A percentile compares a stretch with the other conserved stretches of the same genome.
These are phyloP conservation scores for Botryosphaeria agaves DNA, from an alignment of 2,329 filamentous ascomycete species.

Conservation along the genomic window DNA sequence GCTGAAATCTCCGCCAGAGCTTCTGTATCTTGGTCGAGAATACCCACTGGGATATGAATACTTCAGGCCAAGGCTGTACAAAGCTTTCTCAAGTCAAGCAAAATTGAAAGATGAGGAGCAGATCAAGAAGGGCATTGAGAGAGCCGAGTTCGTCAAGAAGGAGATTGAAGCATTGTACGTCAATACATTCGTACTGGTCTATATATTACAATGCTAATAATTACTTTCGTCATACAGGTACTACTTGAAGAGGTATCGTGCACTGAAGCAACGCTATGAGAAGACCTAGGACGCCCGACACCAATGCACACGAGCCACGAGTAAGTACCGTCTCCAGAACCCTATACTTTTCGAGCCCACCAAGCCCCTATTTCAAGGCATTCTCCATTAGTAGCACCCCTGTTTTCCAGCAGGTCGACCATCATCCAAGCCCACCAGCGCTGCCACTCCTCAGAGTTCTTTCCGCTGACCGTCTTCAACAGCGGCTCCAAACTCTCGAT, in stretches of 20 bases:
- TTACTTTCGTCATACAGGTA: conserved; percentile 49
- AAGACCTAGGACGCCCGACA: conserved; percentile 4
- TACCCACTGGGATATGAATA: conserved; percentile 77
- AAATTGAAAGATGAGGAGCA: conserved; percentile 51
- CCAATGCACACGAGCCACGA: background rate
- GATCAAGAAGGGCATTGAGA: conserved; percentile 57
- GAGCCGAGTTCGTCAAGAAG: conserved; percentile 82
- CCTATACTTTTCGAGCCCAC: conserved; percentile 37
- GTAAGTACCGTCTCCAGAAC: too few species aligned
- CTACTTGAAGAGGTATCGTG: conserved; percentile 81
- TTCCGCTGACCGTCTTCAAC: conserved; percentile 64
- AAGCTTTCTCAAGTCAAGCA: conserved; percentile 66
- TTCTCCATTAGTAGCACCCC: conserved; percentile 66
- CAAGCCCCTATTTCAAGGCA: conserved; percentile 54
- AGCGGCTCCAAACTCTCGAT: conserved; percentile 75
- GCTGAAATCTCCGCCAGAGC: conserved; percentile 34
- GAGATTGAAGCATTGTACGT: conserved; percentile 87
- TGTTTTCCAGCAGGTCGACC: conserved; percentile 62
- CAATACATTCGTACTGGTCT: background rate
- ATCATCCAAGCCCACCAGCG: conserved; percentile 79
- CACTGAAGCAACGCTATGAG: conserved; percentile 66
- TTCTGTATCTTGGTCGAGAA: conserved; percentile 67
- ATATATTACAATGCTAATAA: too few species aligned
- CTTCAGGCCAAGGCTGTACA: conserved; percentile 66
- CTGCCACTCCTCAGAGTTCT: conserved; percentile 86